phyloP scores from a whole-genome alignment of 306 rosid species.

The Vigna unguiculata region DNA sequence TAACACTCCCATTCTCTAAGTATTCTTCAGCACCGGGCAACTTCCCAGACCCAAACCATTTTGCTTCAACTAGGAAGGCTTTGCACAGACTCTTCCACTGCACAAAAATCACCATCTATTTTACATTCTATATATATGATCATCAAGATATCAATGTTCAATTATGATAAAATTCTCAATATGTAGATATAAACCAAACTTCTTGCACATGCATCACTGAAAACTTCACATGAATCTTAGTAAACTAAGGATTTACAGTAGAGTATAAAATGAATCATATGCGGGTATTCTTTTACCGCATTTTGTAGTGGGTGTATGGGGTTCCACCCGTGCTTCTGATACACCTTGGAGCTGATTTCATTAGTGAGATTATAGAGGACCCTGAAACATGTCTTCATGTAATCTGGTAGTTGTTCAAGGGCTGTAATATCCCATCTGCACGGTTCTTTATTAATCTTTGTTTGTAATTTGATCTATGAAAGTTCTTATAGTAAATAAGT shows the following conservation, averaged over 20 bases:
- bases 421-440: slow-evolving; percentile 67
- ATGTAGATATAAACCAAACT: neutral
- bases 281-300: slow-evolving; percentile 12
- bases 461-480: neutral
- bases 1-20: slow-evolving; percentile 63
- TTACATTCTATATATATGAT: neutral
- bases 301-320: slow-evolving; percentile 41
- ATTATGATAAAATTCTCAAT: too few relatives aligned
- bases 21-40: slow-evolving; percentile 60
- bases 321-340: slow-evolving; percentile 62
- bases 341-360: slow-evolving; percentile 58
- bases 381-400: slow-evolving; percentile 64
- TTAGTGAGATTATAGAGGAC: slow-evolving; percentile 57
- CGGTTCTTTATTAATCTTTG: neutral
- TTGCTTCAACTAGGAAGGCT: slow-evolving; percentile 73
- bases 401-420: slow-evolving; percentile 55
- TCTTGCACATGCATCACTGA: neutral
- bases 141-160: neutral
- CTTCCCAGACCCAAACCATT: slow-evolving; percentile 66
- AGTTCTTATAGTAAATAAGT: neutral
- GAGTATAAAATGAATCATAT: neutral
- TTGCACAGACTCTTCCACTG: slow-evolving; percentile 70
- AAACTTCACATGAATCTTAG: too few relatives aligned
- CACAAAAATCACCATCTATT: neutral
- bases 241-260: too few relatives aligned